Percentiles rank a stretch among this genome's conserved stretches.
Evolutionary conservation across 164 flowering plant species (phyloP).

Genomic region (Cinnamomum micranthum): DNA sequence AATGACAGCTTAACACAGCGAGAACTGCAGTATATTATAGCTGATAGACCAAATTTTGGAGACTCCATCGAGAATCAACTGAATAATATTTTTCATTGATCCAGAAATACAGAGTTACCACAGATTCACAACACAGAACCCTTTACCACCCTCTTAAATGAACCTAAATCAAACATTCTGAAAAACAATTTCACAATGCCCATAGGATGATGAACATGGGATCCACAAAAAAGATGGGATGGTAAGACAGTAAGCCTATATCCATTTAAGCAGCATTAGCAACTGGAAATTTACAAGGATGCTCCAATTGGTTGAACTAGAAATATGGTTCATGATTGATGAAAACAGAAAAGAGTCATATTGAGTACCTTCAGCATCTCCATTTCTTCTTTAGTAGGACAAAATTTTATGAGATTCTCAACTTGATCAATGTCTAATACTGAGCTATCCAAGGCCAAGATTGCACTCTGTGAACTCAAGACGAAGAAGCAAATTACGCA

Average conservation of each 20-base stretch:
- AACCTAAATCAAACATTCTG: neutral
- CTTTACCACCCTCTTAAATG: neutral
- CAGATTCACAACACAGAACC: neutral
- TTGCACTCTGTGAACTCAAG: constrained; percentile 55
- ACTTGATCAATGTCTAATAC: constrained; percentile 96
- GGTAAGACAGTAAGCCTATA: neutral
- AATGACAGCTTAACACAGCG: neutral
- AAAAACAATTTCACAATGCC: neutral
- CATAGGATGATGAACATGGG: neutral
- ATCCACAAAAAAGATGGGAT: neutral
- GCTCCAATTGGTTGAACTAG: too few relatives aligned
- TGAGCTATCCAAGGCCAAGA: constrained; percentile 84
- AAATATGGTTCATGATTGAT: neutral
- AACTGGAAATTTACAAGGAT: too few relatives aligned
- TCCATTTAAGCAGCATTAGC: neutral
- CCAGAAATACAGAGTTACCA: neutral
- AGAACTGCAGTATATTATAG: neutral
- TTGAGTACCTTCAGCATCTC: constrained; percentile 70
- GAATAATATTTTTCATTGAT: neutral
- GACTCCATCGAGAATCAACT: neutral
- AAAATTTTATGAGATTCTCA: constrained; percentile 94
- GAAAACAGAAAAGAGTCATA: neutral
- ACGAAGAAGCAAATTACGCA: constrained; percentile 1
- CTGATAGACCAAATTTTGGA: neutral
- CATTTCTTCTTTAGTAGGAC: constrained; percentile 97